Evolutionary conservation across 2,329 filamentous ascomycete genomes (phyloP), one percentile per base, ranked within the genome.

Genomic region (Fusarium subglutinans): DNA sequence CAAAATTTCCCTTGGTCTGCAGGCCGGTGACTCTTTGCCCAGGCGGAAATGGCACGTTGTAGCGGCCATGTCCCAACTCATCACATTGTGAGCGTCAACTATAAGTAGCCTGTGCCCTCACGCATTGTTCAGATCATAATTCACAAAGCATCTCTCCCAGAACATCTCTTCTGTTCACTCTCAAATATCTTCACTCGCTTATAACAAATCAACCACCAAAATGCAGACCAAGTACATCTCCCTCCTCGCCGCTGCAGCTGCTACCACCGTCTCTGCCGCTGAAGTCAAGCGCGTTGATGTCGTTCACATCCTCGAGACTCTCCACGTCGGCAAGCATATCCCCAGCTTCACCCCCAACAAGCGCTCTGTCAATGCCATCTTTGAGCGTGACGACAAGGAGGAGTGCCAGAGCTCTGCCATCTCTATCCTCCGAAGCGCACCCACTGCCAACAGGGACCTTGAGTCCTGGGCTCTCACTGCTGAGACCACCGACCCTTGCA

Each of bases 281-380:
- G 15, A 59, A 7, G 56, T 74, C 37, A 22, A 65, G 35, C 50
- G 30, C 1, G 68, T 74, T 22, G 63, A 74, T 2, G 71, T 74
- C 20, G 59, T 74, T 20, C 71, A 72, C 59, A 55, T 72, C 63
- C 35, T 74, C 15, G 53, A 74, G 63, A 60, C 59, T 26, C 71
- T 74, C 14, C 64, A 74, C 24, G 55, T 72, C 38, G 48, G 43
- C 33, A 40, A 60, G 20, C 67, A 73, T n/a, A 56, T 61, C 4
- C 44, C 63, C 63, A 57, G 38, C 35, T 62, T 69, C 26, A 65
- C 50, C 0, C 63, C 63, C 41, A 68, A 74, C 51, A 74, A 74
- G 72, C 71, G 67, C 55, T 37, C n/a, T 24, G 15, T 64, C 33
- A 55, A 66, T 7, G 67, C 66, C 12, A 53, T 70, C 47, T 70